Base-by-base conservation (phyloP, 2,329 filamentous ascomycete genomes). In the Chaetothyriales sp. region DNA sequence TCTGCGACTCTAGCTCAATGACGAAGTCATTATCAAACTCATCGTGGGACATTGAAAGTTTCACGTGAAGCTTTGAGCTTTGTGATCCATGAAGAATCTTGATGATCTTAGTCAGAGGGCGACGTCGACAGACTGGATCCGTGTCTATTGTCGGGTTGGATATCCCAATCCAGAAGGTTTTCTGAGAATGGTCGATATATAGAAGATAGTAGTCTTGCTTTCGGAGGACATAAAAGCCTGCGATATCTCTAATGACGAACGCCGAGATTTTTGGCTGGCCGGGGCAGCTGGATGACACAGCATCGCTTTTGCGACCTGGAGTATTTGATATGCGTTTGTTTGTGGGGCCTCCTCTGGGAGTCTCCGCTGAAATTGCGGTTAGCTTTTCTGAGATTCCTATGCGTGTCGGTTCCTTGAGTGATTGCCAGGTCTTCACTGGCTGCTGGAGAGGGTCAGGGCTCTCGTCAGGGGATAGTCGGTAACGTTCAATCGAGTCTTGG, bases 151-250 rank as follows among this genome's bases (percentile, higher is more conserved):
- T 28, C 18, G 46, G 19, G 5, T 50, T 19, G 12, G 50, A 43
- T n/a, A 48, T 51, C 39, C 50, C 52, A 25, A 55, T 47, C 12
- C 25, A 45, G 15, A 55, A 42, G 19, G 47, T 39, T 22, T 51
- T 51, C 12, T 26, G n/a, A 18, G 44, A 26, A 28, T n/a, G 19
- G 25, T 57, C 50, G n/a, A 57, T 18, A 8, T 50, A 44, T 18
- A 55, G 18, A 9, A 42, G 36, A 18, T 50, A 55, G 12, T 39
- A 39, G 32, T 39, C 32, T 39, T 39, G 32, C 32, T 39, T 39
- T 15, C 32, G 32, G 32, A 12, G 32, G 32, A 39, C 32, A 15
- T 39, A 39, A 39, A 39, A 39, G 32, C 32, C 32, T 2, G 32
- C 32, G 15, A 39, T 39, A 15, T 39, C 32, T 39, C 15, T 39